Evolutionary conservation across 768 basidiomycete species (phyloP), one percentile per base, ranked within the genome.

Genomic region (Rhodotorula taiwanensis): DNA sequence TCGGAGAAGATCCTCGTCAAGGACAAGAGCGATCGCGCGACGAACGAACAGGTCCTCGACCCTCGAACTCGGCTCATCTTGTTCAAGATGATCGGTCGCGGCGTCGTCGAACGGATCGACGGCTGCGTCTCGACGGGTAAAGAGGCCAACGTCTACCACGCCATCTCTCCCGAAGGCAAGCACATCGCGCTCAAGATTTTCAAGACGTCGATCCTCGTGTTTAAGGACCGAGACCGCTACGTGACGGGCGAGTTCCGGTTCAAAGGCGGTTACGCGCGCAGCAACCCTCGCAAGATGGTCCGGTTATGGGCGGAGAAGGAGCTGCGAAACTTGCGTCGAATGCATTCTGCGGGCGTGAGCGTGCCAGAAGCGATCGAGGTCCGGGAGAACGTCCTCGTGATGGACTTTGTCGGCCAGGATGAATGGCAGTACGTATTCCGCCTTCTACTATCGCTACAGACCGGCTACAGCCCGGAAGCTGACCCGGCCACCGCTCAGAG

Each of bases 301-400:
- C 82, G 91, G 21, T 76, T 98, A 5, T 99, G 95, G 95, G 95
- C 95, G 4, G 95, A 99, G 77, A 99, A 99, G 78, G 95, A 99
- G 76, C 87, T 97, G 86, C 84, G 95, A 28, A 99, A 99, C 74
- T 78, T 99, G 65, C 86, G 87, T 74, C 82, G 95, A 36, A 77
- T 99, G 50, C 80, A 82, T 14, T 77, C 84, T n/a, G 89, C 89
- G 25, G 92, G 88, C 0, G 83, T 99, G 54, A 80, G 81, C 50
- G 89, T 88, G 64, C 95, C 95, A 2, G 86, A 88, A 50, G 89
- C 92, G 4, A 71, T 93, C 23, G 95, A 98, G 74, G 91, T 95
- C 14, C 82, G 92, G 60, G 92, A 97, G 75, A 99, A 99, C 73
- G 89, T 99, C 13, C 82, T 99, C 30, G 91, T 93, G 27, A 98